A percentile compares a stretch with the other conserved stretches of the same genome.
Conservation (phyloP, 768 basidiomycete species). For the Rhodotorula kratochvilovae region DNA sequence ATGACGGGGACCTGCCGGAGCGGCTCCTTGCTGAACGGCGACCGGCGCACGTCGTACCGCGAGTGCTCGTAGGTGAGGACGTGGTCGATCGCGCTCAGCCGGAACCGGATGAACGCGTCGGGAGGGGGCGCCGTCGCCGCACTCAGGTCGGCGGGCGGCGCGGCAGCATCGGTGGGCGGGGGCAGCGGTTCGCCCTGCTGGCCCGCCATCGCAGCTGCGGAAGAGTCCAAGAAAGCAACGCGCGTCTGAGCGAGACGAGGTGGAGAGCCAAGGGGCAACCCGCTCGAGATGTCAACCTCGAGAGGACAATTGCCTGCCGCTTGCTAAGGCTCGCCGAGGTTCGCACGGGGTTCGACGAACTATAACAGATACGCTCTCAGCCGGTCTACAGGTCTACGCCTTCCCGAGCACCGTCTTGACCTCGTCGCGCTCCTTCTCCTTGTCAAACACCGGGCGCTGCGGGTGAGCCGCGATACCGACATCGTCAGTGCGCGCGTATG, state of each 20-base stretch:
- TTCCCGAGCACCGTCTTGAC: constrained; percentile 20
- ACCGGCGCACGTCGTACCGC: constrained; percentile 19
- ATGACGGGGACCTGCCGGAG: constrained; percentile 58
- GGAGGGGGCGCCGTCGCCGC: not conserved
- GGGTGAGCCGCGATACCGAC: too few relatives aligned
- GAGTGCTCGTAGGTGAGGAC: not conserved
- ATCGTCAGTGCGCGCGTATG: not conserved
- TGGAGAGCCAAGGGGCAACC: not conserved
- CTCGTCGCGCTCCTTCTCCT: constrained; percentile 47
- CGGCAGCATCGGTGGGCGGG: not conserved
- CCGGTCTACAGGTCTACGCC: not conserved
- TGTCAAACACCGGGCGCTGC: constrained; percentile 49
- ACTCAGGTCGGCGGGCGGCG: not conserved
- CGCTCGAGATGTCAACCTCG: not conserved
- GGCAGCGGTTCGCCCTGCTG: too few relatives aligned
- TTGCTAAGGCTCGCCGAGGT: too few relatives aligned
- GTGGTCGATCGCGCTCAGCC: constrained; percentile 22
- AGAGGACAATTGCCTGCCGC: not conserved
- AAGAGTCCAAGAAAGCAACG: not conserved
- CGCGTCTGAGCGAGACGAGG: not conserved
- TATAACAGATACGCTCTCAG: too few relatives aligned
- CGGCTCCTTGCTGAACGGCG: constrained; percentile 16
- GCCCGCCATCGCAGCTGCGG: not conserved
- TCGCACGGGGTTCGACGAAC: too few relatives aligned
- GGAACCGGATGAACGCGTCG: constrained; percentile 25